Evolutionary conservation across 257 asterid genomes (phyloP).

Genomic region (Apocynum venetum): DNA sequence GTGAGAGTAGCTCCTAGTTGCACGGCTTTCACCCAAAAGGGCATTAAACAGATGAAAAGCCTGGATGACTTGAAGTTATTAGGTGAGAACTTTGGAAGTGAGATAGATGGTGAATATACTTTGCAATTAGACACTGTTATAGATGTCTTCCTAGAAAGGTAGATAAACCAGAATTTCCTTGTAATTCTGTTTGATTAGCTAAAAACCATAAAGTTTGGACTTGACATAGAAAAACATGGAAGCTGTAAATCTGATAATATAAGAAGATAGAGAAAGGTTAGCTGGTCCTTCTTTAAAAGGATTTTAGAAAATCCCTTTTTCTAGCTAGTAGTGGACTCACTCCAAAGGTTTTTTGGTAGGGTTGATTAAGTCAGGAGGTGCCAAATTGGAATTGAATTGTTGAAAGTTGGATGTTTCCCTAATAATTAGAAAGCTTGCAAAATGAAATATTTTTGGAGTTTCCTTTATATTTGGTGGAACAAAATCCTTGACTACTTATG

Average conservation of each 20-base stretch:
- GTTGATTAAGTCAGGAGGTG: not conserved
- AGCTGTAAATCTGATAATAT: not conserved
- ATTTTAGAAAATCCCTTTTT: not conserved
- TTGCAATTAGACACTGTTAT: too few species aligned
- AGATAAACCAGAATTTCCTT: too few species aligned
- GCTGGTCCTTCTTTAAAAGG: not conserved
- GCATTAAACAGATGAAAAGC: too few species aligned
- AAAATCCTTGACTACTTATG: not conserved
- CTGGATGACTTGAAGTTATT: not conserved
- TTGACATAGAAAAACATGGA: not conserved
- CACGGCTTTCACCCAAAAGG: too few species aligned
- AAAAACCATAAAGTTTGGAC: too few species aligned
- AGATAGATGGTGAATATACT: too few species aligned
- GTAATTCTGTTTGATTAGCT: too few species aligned
- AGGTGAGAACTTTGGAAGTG: too few species aligned
- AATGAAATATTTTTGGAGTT: not conserved
- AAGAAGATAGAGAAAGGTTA: not conserved
- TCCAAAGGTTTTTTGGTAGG: not conserved
- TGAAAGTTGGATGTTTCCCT: not conserved
- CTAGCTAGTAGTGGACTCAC: not conserved
- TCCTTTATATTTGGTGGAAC: not conserved
- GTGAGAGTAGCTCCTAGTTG: too few species aligned
- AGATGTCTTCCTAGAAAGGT: too few species aligned
- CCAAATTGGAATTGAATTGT: too few species aligned
- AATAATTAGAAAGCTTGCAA: not conserved